phyloP scores from a whole-genome alignment of 1,139 yeast genomes.

The Lodderomyces parapsilosis region DNA sequence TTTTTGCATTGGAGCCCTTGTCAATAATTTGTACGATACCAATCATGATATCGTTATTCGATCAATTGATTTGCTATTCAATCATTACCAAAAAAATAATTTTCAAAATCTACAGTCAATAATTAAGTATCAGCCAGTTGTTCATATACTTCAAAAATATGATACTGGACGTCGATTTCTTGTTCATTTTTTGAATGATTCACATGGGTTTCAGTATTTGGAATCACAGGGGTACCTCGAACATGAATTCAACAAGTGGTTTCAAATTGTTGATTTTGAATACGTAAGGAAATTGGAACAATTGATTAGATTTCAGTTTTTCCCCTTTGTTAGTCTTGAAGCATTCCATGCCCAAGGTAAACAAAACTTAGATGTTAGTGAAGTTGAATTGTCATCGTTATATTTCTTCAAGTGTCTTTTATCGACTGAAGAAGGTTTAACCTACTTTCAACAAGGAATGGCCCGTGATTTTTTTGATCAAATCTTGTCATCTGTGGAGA shows the following conservation, averaged over 20 bases:
- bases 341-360: constrained; percentile 3
- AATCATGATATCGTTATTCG: constrained; percentile 54
- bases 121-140: constrained; percentile 32
- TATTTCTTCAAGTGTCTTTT: constrained; percentile 82
- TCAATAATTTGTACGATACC: constrained; percentile 70
- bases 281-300: constrained; percentile 26
- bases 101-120: constrained; percentile 23
- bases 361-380: constrained; percentile 10
- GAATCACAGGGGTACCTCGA: constrained; percentile 34
- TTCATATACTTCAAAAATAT: constrained; percentile 24
- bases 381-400: constrained; percentile 38
- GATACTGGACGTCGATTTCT: constrained; percentile 28
- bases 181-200: constrained; percentile 27
- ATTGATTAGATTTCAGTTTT: constrained; percentile 21
- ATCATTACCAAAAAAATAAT: constrained; percentile 15
- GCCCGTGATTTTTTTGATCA: constrained; percentile 27
- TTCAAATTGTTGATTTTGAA: constrained; percentile 20
- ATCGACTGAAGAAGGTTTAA: constrained; percentile 77
- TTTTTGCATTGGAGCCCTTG: constrained; percentile 50
- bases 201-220: constrained; percentile 38
- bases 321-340: constrained; percentile 22
- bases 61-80: constrained; percentile 48
- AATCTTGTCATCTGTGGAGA: constrained; percentile 23
- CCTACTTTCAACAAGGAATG: constrained; percentile 27
- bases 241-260: constrained; percentile 31